Conservation (phyloP, 2,329 filamentous ascomycete genomes). For the Fusarium brachygibbosum region DNA sequence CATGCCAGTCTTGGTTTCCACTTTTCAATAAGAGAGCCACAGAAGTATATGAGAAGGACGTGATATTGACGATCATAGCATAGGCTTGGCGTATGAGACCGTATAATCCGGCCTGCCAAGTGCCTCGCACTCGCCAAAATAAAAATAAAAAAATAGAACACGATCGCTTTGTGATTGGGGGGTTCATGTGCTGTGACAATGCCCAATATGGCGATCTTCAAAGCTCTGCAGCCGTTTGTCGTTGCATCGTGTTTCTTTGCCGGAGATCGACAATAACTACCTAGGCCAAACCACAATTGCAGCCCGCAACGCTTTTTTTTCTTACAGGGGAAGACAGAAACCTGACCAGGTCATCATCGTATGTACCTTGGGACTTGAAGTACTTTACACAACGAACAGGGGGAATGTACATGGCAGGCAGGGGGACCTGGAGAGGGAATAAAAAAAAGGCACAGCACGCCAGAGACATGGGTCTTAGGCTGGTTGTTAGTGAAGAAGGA, state of each 20-base stretch:
- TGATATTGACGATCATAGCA: conserved; percentile 22
- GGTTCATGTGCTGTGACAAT: conserved; percentile 20
- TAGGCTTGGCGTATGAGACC: conserved; percentile 10
- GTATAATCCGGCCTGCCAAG: conserved; percentile 13
- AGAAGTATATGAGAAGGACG: conserved; percentile 24
- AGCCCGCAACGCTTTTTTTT: conserved; percentile 13
- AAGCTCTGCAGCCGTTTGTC: conserved; percentile 25
- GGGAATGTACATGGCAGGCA: conserved; percentile 38
- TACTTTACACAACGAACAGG: conserved; percentile 31
- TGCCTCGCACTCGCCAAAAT: conserved; percentile 10
- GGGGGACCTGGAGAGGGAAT: conserved; percentile 26
- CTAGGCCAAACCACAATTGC: conserved; percentile 18
- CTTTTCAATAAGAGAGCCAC: conserved; percentile 11
- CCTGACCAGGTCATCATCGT: background rate
- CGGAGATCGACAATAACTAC: conserved; percentile 34
- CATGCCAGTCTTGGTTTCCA: background rate
- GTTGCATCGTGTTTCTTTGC: conserved; percentile 25
- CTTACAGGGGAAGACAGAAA: conserved; percentile 27
- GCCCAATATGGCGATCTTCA: conserved; percentile 31
- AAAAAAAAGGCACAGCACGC: conserved; percentile 37
- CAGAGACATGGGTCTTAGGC: conserved; percentile 42
- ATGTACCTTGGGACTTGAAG: conserved; percentile 24
- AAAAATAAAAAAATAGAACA: background rate
- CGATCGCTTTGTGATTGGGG: conserved; percentile 15
- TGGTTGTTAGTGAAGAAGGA: background rate